These are phyloP conservation scores for Penicillium simplicissimum DNA, from an alignment of 495 filamentous ascomycete genomes.

Conservation along the genomic window DNA sequence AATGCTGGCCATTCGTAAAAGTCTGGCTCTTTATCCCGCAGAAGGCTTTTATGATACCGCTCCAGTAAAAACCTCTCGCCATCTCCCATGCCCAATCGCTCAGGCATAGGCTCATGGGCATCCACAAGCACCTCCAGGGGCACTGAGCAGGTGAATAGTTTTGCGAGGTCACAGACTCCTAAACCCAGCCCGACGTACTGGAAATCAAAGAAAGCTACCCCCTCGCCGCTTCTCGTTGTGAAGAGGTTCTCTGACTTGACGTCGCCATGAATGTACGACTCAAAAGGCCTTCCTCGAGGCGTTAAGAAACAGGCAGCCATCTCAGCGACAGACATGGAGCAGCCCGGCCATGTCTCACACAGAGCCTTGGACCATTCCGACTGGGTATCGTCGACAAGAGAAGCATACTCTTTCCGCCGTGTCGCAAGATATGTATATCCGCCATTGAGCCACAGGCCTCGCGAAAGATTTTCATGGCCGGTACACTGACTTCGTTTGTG, in stretches of 20 bases:
- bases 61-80: constrained; percentile 33
- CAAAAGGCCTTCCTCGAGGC: constrained; percentile 29
- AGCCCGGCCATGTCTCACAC: constrained; percentile 18
- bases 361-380: constrained; percentile 38
- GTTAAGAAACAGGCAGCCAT: constrained; percentile 33
- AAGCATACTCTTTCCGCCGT: constrained; percentile 35
- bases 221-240: constrained; percentile 28
- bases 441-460: constrained; percentile 39
- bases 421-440: constrained; percentile 46
- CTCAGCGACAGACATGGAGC: constrained; percentile 32
- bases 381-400: constrained; percentile 25
- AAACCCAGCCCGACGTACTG: constrained; percentile 43
- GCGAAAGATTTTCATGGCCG: not conserved
- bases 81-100: constrained; percentile 30
- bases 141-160: constrained; percentile 45
- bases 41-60: constrained; percentile 26
- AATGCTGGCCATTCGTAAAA: constrained; percentile 35
- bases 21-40: constrained; percentile 12
- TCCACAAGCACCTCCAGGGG: constrained; percentile 34
- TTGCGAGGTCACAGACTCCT: constrained; percentile 44
- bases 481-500: constrained; percentile 1
- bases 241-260: constrained; percentile 49
- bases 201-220: constrained; percentile 45
- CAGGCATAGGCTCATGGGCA: constrained; percentile 25
- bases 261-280: constrained; percentile 44